These are phyloP conservation scores for Rhododendron williamsianum DNA, from an alignment of 148 eudicot species.

Conservation along the genomic window DNA sequence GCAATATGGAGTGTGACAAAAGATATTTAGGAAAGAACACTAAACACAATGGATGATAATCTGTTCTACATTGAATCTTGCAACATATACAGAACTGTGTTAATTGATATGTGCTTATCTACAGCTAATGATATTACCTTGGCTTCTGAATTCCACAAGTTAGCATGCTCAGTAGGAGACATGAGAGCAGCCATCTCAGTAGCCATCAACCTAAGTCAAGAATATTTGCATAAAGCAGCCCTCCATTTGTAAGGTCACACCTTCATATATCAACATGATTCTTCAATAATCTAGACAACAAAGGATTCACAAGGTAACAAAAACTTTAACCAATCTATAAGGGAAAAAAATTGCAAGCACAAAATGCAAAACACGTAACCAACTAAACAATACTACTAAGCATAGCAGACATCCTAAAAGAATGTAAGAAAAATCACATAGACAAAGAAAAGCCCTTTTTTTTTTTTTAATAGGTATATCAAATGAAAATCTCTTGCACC, in stretches of 20 bases:
- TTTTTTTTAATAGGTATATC: neutral
- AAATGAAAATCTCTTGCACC: neutral
- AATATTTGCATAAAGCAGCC: neutral
- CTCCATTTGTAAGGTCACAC: slow-evolving; percentile 5
- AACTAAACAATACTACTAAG: neutral
- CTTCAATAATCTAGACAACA: neutral
- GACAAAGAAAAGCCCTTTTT: neutral
- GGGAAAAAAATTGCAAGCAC: too few species aligned
- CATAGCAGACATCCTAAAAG: neutral
- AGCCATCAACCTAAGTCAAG: slow-evolving; percentile 11
- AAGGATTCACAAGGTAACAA: neutral
- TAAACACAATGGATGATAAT: neutral
- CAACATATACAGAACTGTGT: neutral
- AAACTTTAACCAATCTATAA: neutral
- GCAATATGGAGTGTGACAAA: neutral
- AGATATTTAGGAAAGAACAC: neutral
- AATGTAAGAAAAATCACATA: neutral
- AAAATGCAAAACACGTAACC: neutral
- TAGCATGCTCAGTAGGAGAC: slow-evolving; percentile 24
- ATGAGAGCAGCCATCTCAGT: slow-evolving; percentile 23
- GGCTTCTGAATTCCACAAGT: slow-evolving; percentile 18
- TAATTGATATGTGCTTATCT: neutral
- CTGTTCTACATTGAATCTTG: neutral
- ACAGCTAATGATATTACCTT: slow-evolving; percentile 13
- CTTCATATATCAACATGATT: neutral